Conservation (phyloP, 176 grass and related monocot species). For the Hyparrhenia diplandra region DNA sequence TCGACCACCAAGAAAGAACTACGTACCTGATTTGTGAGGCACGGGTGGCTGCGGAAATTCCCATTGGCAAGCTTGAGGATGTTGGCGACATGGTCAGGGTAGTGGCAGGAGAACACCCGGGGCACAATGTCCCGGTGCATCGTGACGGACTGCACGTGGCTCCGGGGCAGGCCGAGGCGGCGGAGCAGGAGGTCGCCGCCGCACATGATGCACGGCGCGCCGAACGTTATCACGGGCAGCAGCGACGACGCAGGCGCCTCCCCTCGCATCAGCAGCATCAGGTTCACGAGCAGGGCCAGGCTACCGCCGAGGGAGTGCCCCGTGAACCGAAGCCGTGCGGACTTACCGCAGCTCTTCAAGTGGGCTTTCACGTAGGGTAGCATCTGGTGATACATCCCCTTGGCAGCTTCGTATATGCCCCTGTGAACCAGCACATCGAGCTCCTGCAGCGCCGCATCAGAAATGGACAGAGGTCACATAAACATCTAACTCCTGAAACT, state of each 20-base stretch:
- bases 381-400: slow-evolving; percentile 90
- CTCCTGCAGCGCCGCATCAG: slow-evolving; percentile 30
- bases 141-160: slow-evolving; percentile 67
- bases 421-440: slow-evolving; percentile 81
- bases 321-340: slow-evolving; percentile 59
- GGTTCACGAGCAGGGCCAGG: slow-evolving; percentile 74
- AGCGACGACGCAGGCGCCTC: slow-evolving; percentile 45
- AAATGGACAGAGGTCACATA: not conserved
- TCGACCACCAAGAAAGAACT: too few species aligned
- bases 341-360: slow-evolving; percentile 32
- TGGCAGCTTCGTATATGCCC: slow-evolving; percentile 92
- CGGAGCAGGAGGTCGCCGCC: slow-evolving; percentile 77
- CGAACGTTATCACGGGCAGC: slow-evolving; percentile 83
- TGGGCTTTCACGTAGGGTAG: slow-evolving; percentile 74
- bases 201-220: slow-evolving; percentile 91
- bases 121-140: slow-evolving; percentile 98
- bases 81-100: slow-evolving; percentile 76
- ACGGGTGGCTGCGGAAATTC: slow-evolving; percentile 81
- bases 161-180: slow-evolving; percentile 57
- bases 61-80: slow-evolving; percentile 86
- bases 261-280: slow-evolving; percentile 76
- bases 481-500: not conserved
- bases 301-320: slow-evolving; percentile 95
- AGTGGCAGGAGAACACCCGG: slow-evolving; percentile 87
- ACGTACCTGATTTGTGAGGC: slow-evolving; percentile 74